Percentiles rank a stretch among this genome's conserved stretches.
Evolutionary conservation across 2,329 filamentous ascomycete species (phyloP).

Genomic region (Epichloe sp.): DNA sequence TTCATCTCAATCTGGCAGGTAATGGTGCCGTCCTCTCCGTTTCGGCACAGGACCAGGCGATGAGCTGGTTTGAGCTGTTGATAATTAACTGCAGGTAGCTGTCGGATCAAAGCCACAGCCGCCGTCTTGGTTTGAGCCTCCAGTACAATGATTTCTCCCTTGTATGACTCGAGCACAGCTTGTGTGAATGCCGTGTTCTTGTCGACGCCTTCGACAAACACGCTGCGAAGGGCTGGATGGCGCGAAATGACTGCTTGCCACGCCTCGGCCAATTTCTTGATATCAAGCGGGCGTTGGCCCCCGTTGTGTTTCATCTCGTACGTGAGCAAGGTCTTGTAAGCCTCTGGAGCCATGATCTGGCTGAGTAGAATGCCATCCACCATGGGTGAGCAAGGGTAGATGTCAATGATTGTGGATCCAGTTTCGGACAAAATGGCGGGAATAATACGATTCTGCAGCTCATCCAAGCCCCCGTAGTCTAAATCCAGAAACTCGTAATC

Average conservation of each 20-base stretch:
- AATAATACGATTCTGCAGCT: slow-evolving; percentile 11
- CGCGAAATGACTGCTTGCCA: slow-evolving; percentile 8
- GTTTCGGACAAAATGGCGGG: slow-evolving; percentile 7
- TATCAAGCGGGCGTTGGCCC: neutral
- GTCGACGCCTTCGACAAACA: slow-evolving; percentile 3
- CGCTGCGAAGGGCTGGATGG: slow-evolving; percentile 6
- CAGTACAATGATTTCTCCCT: neutral
- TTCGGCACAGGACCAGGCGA: neutral
- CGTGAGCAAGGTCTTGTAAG: slow-evolving; percentile 10
- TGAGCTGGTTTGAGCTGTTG: slow-evolving; percentile 1
- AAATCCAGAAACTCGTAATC: slow-evolving; percentile 6
- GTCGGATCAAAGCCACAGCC: neutral
- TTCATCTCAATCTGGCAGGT: slow-evolving; percentile 20
- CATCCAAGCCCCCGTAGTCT: slow-evolving; percentile 16
- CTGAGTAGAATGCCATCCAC: slow-evolving; percentile 24
- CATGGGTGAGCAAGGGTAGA: slow-evolving; percentile 25
- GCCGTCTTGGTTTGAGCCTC: neutral
- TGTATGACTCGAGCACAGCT: slow-evolving; percentile 1
- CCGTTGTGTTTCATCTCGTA: slow-evolving; percentile 7
- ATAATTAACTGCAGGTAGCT: slow-evolving; percentile 1
- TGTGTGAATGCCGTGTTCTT: slow-evolving; percentile 4
- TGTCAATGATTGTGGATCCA: slow-evolving; percentile 16
- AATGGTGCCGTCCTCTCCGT: slow-evolving; percentile 4
- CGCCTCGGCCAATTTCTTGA: slow-evolving; percentile 6
- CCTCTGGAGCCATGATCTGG: slow-evolving; percentile 10